These are phyloP conservation scores for Cinchona pubescens DNA, from an alignment of 257 asterid species.

Conservation along the genomic window DNA sequence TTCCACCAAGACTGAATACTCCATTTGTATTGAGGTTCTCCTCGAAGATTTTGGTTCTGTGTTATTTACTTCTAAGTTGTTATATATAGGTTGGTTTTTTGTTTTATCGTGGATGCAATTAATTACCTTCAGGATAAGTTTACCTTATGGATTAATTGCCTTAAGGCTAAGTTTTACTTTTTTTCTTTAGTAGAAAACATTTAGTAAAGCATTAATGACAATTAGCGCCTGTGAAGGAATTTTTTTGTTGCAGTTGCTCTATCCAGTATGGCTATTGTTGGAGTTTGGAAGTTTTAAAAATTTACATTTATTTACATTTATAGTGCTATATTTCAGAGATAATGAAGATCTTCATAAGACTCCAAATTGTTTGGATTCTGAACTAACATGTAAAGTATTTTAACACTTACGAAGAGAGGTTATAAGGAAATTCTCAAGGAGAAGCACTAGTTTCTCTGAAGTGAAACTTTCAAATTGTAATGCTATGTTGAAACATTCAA, in stretches of 20 bases:
- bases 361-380: conserved; percentile 4
- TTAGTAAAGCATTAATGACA: too few species aligned
- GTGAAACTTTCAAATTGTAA: not conserved
- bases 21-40: conserved; percentile 60
- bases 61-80: not conserved
- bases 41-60: not conserved
- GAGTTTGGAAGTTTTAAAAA: not conserved
- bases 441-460: not conserved
- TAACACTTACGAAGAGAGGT: not conserved
- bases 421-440: not conserved
- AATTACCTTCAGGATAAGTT: too few species aligned
- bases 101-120: not conserved
- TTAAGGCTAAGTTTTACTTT: too few species aligned
- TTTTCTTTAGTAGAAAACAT: too few species aligned
- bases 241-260: not conserved
- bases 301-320: not conserved
- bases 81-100: not conserved
- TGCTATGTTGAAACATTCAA: too few species aligned
- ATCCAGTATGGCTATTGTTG: not conserved
- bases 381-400: not conserved
- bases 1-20: conserved; percentile 62
- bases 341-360: too few species aligned
- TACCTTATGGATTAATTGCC: too few species aligned
- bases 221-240: not conserved
- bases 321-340: not conserved